Percentiles rank a stretch among this genome's conserved stretches.
phyloP scores from a whole-genome alignment of 768 basidiomycete genomes.

The Lactarius trivialis region DNA sequence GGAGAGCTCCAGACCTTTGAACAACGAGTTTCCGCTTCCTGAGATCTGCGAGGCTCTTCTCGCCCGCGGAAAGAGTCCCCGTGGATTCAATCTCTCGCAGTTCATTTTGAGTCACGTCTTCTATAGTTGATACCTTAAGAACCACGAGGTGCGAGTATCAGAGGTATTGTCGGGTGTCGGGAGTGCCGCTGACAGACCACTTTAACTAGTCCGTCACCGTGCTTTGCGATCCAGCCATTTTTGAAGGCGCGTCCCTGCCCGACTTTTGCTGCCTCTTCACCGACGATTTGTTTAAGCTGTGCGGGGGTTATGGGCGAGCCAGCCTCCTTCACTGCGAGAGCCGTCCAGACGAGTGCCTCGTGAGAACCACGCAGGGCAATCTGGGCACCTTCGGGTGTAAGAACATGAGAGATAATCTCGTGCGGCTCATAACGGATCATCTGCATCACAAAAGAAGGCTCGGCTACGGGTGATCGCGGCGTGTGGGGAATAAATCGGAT shows the following conservation, averaged over 20 bases:
- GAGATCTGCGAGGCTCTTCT: slow-evolving; percentile 79
- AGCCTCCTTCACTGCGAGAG: slow-evolving; percentile 63
- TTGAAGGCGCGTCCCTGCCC: slow-evolving; percentile 97
- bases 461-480: slow-evolving; percentile 11
- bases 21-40: slow-evolving; percentile 84
- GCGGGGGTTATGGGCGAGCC: slow-evolving; percentile 58
- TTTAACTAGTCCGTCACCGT: slow-evolving; percentile 81
- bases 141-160: slow-evolving; percentile 4
- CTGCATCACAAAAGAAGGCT: slow-evolving; percentile 33
- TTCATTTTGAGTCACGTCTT: slow-evolving; percentile 70
- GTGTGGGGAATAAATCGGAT: neutral
- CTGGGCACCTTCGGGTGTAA: slow-evolving; percentile 77
- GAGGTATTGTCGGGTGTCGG: slow-evolving; percentile 5
- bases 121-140: slow-evolving; percentile 53
- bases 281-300: slow-evolving; percentile 68
- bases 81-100: slow-evolving; percentile 65
- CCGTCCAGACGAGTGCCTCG: slow-evolving; percentile 91
- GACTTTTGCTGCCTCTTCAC: slow-evolving; percentile 84
- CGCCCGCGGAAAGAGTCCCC: slow-evolving; percentile 66
- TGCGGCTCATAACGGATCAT: slow-evolving; percentile 80
- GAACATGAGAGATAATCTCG: slow-evolving; percentile 63
- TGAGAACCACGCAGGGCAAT: slow-evolving; percentile 83
- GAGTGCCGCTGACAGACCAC: slow-evolving; percentile 49
- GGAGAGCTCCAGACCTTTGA: slow-evolving; percentile 53
- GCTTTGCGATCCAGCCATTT: slow-evolving; percentile 93